phyloP scores from a whole-genome alignment of 116 monocot species.

The Cymodocea nodosa region DNA sequence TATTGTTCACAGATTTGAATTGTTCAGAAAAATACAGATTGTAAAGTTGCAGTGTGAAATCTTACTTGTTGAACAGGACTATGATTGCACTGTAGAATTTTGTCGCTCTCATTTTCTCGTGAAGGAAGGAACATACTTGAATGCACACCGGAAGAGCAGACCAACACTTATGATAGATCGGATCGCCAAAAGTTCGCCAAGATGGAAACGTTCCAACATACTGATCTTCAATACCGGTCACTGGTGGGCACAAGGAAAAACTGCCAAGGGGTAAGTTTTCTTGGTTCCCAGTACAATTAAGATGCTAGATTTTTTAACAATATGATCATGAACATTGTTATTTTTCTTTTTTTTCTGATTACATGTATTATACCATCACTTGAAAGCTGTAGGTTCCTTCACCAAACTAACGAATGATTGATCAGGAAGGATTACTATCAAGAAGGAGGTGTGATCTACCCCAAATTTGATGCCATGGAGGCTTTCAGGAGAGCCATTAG shows the following conservation, averaged over 20 bases:
- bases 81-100: slow-evolving; percentile 72
- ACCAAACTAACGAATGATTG: not conserved
- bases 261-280: slow-evolving; percentile 57
- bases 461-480: slow-evolving; percentile 64
- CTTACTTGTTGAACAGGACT: slow-evolving; percentile 35
- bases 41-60: not conserved
- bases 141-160: slow-evolving; percentile 37
- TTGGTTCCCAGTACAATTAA: not conserved
- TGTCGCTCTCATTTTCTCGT: slow-evolving; percentile 88
- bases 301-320: too few species aligned
- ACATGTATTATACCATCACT: too few species aligned
- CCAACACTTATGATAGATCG: slow-evolving; percentile 69
- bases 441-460: slow-evolving; percentile 63
- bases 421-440: slow-evolving; percentile 75
- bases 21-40: not conserved
- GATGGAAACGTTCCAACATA: slow-evolving; percentile 80
- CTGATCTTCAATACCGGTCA: slow-evolving; percentile 94
- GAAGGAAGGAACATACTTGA: slow-evolving; percentile 49
- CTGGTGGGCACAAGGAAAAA: slow-evolving; percentile 94
- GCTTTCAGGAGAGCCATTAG: slow-evolving; percentile 65
- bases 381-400: not conserved
- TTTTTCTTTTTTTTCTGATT: too few species aligned
- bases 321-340: too few species aligned
- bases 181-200: slow-evolving; percentile 57
- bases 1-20: too few species aligned